phyloP scores from a whole-genome alignment of 1,139 yeast genomes.

The Yamadazyma triangularis region DNA sequence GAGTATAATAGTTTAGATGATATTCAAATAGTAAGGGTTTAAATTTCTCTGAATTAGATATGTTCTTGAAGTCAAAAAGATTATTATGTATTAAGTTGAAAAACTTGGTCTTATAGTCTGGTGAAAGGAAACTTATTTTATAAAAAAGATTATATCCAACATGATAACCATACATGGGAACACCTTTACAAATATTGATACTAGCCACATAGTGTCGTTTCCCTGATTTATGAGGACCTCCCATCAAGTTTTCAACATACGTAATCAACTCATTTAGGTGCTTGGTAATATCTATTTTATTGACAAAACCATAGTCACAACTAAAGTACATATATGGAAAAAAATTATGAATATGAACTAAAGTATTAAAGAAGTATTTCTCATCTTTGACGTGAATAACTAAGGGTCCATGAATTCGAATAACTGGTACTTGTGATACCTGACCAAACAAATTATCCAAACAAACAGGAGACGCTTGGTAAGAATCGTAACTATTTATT shows the following conservation, averaged over 20 bases:
- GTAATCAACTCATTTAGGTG: constrained; percentile 12
- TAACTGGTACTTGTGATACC: constrained; percentile 60
- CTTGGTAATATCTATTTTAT: constrained; percentile 3
- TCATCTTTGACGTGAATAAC: constrained; percentile 17
- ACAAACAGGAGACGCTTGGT: constrained; percentile 40
- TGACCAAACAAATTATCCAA: constrained; percentile 28
- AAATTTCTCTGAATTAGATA: constrained; percentile 6
- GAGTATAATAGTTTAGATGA: constrained; percentile 73
- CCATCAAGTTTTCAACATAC: constrained; percentile 17
- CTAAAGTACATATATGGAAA: constrained; percentile 77
- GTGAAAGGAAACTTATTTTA: constrained; percentile 66
- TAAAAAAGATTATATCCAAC: constrained; percentile 60
- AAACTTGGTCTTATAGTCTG: constrained; percentile 55
- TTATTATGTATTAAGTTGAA: constrained; percentile 57
- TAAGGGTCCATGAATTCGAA: constrained; percentile 64
- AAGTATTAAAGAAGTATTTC: constrained; percentile 17
- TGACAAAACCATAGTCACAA: constrained; percentile 20
- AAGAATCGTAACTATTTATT: constrained; percentile 59
- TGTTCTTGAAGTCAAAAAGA: constrained; percentile 18
- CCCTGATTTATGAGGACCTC: constrained; percentile 3
- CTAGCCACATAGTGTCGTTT: constrained; percentile 44
- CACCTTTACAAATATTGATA: constrained; percentile 66
- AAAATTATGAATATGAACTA: constrained; percentile 75
- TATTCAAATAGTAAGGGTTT: constrained; percentile 50
- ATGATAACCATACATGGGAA: constrained; percentile 81